Conservation (phyloP, 176 grass and related monocot species). For the Ampelocalamus luodianensis region DNA sequence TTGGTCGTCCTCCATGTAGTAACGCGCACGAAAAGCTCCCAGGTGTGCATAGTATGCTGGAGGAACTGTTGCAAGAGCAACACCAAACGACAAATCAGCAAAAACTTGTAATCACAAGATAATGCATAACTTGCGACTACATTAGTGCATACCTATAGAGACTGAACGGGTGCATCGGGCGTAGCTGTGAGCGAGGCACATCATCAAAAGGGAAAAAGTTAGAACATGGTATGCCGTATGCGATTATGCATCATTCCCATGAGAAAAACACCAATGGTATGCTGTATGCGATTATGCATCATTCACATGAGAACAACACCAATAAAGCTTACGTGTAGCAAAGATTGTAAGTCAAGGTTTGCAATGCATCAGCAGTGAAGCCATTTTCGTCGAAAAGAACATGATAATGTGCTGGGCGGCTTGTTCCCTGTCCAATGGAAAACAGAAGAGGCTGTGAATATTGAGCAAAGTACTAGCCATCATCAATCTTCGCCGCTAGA, state of each 20-base stretch:
- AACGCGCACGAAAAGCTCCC: constrained; percentile 67
- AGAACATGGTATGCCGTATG: neutral
- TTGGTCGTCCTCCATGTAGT: constrained; percentile 57
- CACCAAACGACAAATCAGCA: neutral
- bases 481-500: neutral
- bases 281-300: too few species aligned
- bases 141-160: constrained; percentile 63
- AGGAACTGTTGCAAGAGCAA: constrained; percentile 52
- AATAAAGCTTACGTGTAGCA: constrained; percentile 63
- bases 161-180: constrained; percentile 83
- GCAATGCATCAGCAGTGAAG: constrained; percentile 70
- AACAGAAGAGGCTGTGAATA: neutral
- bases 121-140: neutral
- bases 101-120: neutral
- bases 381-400: constrained; percentile 79
- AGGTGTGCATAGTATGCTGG: constrained; percentile 86
- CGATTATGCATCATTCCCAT: neutral
- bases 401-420: constrained; percentile 82
- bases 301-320: neutral
- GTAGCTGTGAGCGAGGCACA: constrained; percentile 45
- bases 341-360: constrained; percentile 78
- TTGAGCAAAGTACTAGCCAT: neutral
- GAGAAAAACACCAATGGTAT: too few species aligned
- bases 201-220: constrained; percentile 2
- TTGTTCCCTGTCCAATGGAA: constrained; percentile 62